Evolutionary conservation across 306 rosid species (phyloP).

Genomic region (Nissolia schottii): DNA sequence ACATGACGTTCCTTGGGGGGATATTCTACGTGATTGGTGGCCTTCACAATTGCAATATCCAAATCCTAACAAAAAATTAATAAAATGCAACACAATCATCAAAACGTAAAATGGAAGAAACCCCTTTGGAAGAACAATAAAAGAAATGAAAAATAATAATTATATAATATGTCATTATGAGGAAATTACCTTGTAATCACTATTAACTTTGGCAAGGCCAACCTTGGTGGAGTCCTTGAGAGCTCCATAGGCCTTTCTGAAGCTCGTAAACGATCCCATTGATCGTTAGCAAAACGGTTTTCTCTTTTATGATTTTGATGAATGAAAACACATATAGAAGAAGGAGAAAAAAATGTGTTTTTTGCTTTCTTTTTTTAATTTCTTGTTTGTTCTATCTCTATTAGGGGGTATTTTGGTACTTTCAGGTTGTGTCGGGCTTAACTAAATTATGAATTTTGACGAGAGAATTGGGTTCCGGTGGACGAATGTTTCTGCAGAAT

Average conservation of each 20-base stretch:
- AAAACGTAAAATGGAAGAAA: not conserved
- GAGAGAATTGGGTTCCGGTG: constrained; percentile 14
- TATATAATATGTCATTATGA: not conserved
- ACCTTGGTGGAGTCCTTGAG: constrained; percentile 93
- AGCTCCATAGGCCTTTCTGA: constrained; percentile 94
- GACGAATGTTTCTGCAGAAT: constrained; percentile 13
- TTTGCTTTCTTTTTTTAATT: not conserved
- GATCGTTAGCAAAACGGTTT: constrained; percentile 21
- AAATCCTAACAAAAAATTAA: constrained; percentile 54
- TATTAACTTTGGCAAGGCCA: constrained; percentile 97
- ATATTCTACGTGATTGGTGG: constrained; percentile 85
- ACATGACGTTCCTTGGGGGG: constrained; percentile 99
- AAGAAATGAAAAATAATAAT: not conserved
- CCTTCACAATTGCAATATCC: constrained; percentile 94
- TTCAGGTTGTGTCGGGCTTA: not conserved
- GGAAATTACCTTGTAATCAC: constrained; percentile 83
- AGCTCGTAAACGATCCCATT: constrained; percentile 89
- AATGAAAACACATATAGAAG: constrained; percentile 11
- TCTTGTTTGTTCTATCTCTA: constrained; percentile 22
- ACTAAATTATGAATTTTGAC: constrained; percentile 28
- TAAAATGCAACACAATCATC: constrained; percentile 4
- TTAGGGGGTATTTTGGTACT: constrained; percentile 25
- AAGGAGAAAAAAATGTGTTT: constrained; percentile 38
- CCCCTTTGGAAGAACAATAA: not conserved
- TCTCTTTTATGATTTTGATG: constrained; percentile 6